Percentiles rank a stretch among this genome's conserved stretches.
Conservation (phyloP, 805 yeast genomes). For the Pichia paraexigua region DNA sequence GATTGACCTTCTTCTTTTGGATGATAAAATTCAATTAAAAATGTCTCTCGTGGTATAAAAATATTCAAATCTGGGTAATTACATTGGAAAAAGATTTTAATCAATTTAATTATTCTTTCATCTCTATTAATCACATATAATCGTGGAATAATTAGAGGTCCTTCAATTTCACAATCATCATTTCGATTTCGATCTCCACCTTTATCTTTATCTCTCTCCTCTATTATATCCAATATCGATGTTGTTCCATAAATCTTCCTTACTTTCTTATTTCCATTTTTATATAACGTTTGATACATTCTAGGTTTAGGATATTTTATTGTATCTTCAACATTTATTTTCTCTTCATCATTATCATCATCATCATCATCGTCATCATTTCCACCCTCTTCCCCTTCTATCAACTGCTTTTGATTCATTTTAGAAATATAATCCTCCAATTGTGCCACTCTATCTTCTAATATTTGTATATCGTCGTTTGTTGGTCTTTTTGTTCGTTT, state of each 20-base stretch:
- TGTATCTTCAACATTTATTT: background rate
- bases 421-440: constrained; percentile 1
- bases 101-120: constrained; percentile 12
- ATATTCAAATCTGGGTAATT: constrained; percentile 56
- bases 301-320: constrained; percentile 15
- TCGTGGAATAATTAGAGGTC: background rate
- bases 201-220: constrained; percentile 8
- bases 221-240: constrained; percentile 28
- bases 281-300: constrained; percentile 9
- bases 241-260: constrained; percentile 16
- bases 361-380: background rate
- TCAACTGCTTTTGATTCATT: background rate
- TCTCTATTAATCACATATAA: constrained; percentile 29
- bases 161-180: background rate
- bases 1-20: constrained; percentile 29
- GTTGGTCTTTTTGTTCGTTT: constrained; percentile 15
- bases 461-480: constrained; percentile 5
- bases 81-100: constrained; percentile 43
- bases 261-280: constrained; percentile 8
- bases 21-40: constrained; percentile 50
- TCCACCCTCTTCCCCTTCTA: background rate
- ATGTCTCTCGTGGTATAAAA: constrained; percentile 58
- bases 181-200: background rate
- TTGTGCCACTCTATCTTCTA: constrained; percentile 7
- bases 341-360: background rate